Conservation (phyloP, 805 yeast species). For the Metschnikowia similis region DNA sequence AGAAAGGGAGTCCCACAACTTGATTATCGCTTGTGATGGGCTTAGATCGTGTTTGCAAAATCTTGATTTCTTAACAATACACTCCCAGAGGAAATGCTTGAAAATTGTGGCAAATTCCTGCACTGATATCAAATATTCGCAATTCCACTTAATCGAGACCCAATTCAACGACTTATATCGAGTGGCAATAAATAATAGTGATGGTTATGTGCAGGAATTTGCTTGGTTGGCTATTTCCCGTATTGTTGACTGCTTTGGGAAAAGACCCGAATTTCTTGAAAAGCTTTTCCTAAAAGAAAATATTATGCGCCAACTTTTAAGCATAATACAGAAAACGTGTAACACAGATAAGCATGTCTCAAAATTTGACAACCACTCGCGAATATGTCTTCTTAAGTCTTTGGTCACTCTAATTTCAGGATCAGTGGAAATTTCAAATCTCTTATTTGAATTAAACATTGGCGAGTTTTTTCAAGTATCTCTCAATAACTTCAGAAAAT, state of each 20-base stretch:
- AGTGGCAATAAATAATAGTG: slow-evolving; percentile 53
- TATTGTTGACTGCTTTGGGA: slow-evolving; percentile 47
- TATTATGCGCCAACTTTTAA: slow-evolving; percentile 9
- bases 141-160: slow-evolving; percentile 48
- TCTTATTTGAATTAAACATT: slow-evolving; percentile 45
- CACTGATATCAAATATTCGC: slow-evolving; percentile 39
- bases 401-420: slow-evolving; percentile 40
- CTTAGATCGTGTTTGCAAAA: slow-evolving; percentile 63
- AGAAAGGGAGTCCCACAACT: slow-evolving; percentile 44
- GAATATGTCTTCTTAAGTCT: slow-evolving; percentile 35
- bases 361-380: slow-evolving; percentile 8
- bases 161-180: slow-evolving; percentile 58
- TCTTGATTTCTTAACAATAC: slow-evolving; percentile 83
- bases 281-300: slow-evolving; percentile 27
- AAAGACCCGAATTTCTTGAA: slow-evolving; percentile 42
- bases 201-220: slow-evolving; percentile 55
- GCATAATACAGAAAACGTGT: slow-evolving; percentile 12
- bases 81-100: slow-evolving; percentile 81
- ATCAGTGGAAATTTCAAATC: slow-evolving; percentile 38
- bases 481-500: slow-evolving; percentile 47
- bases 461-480: slow-evolving; percentile 47
- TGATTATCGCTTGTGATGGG: slow-evolving; percentile 56
- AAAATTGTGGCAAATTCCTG: slow-evolving; percentile 69
- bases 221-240: slow-evolving; percentile 64
- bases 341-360: slow-evolving; percentile 11